phyloP scores from a whole-genome alignment of 2,329 filamentous ascomycete genomes.

The Penicillium sp. region DNA sequence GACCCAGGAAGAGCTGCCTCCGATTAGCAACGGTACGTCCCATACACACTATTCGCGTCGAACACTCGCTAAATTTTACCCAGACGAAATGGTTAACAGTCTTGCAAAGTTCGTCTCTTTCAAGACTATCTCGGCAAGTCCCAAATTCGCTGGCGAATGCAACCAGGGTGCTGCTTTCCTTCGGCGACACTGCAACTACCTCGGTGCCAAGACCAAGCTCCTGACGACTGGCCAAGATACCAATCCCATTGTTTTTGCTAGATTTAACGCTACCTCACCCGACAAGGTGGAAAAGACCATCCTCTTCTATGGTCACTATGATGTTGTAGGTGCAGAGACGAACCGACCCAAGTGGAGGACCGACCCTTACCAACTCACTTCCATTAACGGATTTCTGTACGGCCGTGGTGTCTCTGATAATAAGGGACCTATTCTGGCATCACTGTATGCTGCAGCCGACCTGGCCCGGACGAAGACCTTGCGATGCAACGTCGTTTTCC shows the following conservation, averaged over 20 bases:
- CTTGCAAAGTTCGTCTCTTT: slow-evolving; percentile 85
- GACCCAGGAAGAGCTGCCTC: slow-evolving; percentile 45
- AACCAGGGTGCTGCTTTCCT: slow-evolving; percentile 88
- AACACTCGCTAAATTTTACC: slow-evolving; percentile 10
- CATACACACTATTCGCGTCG: neutral
- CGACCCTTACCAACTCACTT: slow-evolving; percentile 86
- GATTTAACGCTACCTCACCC: slow-evolving; percentile 72
- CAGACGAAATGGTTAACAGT: slow-evolving; percentile 64
- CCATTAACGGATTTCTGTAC: slow-evolving; percentile 88
- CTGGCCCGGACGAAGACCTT: slow-evolving; percentile 79
- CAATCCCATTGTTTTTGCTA: slow-evolving; percentile 91
- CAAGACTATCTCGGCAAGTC: slow-evolving; percentile 84
- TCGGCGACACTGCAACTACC: slow-evolving; percentile 83
- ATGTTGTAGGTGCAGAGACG: slow-evolving; percentile 87
- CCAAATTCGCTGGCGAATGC: slow-evolving; percentile 86
- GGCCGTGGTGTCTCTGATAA: slow-evolving; percentile 97
- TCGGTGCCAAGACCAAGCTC: slow-evolving; percentile 86
- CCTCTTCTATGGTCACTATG: slow-evolving; percentile 96
- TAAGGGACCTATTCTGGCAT: slow-evolving; percentile 92
- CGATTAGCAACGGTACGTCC: slow-evolving; percentile 56
- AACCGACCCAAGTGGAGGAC: slow-evolving; percentile 78
- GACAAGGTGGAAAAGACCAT: slow-evolving; percentile 73
- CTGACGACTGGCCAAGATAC: slow-evolving; percentile 75
- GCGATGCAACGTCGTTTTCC: slow-evolving; percentile 83
- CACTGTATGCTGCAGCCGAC: slow-evolving; percentile 89